Evolutionary conservation across 1,139 yeast genomes (phyloP), one percentile per base, ranked within the genome.

Genomic region (Kodamaea anthophila): DNA sequence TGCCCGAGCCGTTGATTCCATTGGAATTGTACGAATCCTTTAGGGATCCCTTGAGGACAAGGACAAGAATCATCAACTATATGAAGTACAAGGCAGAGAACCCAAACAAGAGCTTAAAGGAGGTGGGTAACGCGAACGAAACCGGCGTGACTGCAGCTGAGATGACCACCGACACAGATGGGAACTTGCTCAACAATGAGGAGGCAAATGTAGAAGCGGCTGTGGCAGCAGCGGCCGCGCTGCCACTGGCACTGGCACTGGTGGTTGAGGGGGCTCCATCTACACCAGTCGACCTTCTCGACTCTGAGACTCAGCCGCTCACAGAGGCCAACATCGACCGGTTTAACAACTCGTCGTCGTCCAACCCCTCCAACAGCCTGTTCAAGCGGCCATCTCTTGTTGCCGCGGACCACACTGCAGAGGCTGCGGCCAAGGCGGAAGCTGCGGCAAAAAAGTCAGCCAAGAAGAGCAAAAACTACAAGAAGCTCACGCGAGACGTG

Each of bases 1-100:
- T 91, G 34, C 94, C 96, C 1, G 97, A 91, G 47, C 97, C 98
- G 0, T 69, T 91, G 33, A 77, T 91, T 13, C 96, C 97, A 1
- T 60, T 86, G 28, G 73, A 72, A 6, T 61, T 76, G 37, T 93
- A 91, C 55, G 88, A 84, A 41, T 63, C 64, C 15, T 91, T 91
- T 50, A 70, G 99, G 45, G 78, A 73, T 27, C 96, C 96, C 2
- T 65, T 87, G 31, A 60, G 74, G 30, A 65, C 73, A 28, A 67
- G 79, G 41, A 71, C 76, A 8, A 63, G 77, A 38, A 70, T 83
- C 28, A 61, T 77, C 27, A 74, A 70, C 38, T 81, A 78, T 51
- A 63, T 82, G 60, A 73, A 75, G 41, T 70, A 68, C 40, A 68
- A 73, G 43, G 71, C 70, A 0, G 67, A 58, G 37, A 59, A 62